These are phyloP conservation scores for Marasmius oreades DNA, from an alignment of 1,284 basidiomycete species.

Conservation along the genomic window DNA sequence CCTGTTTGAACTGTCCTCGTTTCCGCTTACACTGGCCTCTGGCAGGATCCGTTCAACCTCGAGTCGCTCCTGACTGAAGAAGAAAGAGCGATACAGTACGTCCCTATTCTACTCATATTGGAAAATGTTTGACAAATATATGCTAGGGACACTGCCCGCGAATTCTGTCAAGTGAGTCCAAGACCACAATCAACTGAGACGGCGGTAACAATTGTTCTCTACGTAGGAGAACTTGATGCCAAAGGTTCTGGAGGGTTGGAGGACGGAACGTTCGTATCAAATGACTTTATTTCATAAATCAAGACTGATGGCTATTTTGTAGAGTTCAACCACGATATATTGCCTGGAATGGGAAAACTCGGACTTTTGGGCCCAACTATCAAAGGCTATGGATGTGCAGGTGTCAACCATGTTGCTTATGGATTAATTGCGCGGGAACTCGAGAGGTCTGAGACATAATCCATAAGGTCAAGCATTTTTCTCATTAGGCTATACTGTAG, in stretches of 20 bases:
- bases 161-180: constrained; percentile 73
- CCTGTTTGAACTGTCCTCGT: not conserved
- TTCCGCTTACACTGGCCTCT: not conserved
- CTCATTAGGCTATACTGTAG: constrained; percentile 33
- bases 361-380: constrained; percentile 93
- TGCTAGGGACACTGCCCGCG: constrained; percentile 74
- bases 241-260: constrained; percentile 82
- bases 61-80: constrained; percentile 85
- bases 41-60: constrained; percentile 76
- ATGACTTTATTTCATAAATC: not conserved
- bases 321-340: constrained; percentile 79
- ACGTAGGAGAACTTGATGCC: constrained; percentile 77
- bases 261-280: constrained; percentile 69
- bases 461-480: not conserved
- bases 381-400: constrained; percentile 91
- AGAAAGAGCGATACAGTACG: constrained; percentile 84
- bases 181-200: not conserved
- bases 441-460: constrained; percentile 55
- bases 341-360: constrained; percentile 91
- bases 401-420: constrained; percentile 89
- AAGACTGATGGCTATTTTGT: constrained; percentile 11
- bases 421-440: constrained; percentile 93
- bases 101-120: constrained; percentile 3
- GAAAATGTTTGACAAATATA: not conserved
- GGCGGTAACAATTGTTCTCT: not conserved